Base-by-base conservation (phyloP, 495 filamentous ascomycete species). In the Tricharina praecox region DNA sequence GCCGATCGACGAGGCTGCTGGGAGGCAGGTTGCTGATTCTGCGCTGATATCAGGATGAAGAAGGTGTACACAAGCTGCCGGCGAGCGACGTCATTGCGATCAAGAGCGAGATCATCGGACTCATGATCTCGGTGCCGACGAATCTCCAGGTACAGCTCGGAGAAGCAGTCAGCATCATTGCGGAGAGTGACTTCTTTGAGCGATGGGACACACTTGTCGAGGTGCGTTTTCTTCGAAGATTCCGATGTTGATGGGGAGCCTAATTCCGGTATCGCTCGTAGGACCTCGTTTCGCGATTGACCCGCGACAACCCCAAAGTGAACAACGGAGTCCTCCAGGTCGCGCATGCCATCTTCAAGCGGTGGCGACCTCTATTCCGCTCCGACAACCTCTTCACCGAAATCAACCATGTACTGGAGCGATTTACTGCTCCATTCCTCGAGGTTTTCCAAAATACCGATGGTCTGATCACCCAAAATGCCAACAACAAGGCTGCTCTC, bases 291-390 rank as follows among this genome's bases (percentile, higher is more conserved):
- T 82, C 79, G 15, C 80, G 86, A 34, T 71, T 96, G 16, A 81
- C 82, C 10, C 71, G 76, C 4, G 74, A 77, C 50, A 81, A 95
- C 60, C 72, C 76, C 49, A 72, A 75, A 51, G 70, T 79, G 56
- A 96, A 94, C 63, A 87, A 85, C 61, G 92, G 92, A 50, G 86
- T 99, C 9, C 68, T 99, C 48, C 82, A 88, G 65, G 92, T 99
- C 34, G 92, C 92, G 36, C 92, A 99, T 65, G 93, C 88, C 3
- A 95, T 99, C 55, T 99, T 96, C 70, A 83, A 80, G 64, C 71
- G 90, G 50, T 99, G 92, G 92, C 73, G 86, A 46, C 92, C 90
- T 18, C 69, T 96, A 9, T 94, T 88, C 65, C 74, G 81, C 33
- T 93, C 86, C 35, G 85, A 96, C 61, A 81, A 76, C 7, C 73